Conservation (phyloP, 139 green algal species). For the Astrephomene gubernaculifera region DNA sequence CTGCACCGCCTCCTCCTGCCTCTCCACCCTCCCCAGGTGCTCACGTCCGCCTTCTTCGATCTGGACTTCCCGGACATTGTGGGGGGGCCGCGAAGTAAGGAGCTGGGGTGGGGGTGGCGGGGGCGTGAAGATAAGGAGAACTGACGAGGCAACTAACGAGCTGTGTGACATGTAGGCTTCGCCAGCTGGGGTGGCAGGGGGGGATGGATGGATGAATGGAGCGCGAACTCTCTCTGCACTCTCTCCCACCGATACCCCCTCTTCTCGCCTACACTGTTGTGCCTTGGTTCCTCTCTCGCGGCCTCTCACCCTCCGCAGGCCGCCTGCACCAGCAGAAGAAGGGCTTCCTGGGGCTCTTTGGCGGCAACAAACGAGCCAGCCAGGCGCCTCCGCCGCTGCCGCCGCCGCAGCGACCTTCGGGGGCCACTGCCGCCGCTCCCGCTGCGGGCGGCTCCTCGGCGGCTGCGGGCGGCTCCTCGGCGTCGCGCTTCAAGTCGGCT, state of each 20-base stretch:
- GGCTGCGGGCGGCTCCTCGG: background rate
- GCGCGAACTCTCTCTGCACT: too few species aligned
- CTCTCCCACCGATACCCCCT: too few species aligned
- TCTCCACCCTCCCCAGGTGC: conserved; percentile 22
- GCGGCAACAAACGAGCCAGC: conserved; percentile 29
- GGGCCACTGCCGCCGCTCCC: background rate
- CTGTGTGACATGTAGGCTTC: too few species aligned
- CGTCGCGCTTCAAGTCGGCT: conserved; percentile 11
- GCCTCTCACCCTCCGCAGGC: background rate
- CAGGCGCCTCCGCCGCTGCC: background rate
- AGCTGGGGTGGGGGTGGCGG: background rate
- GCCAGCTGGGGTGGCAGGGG: too few species aligned
- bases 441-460: background rate
- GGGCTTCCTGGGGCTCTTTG: conserved; percentile 29
- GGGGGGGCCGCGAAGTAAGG: conserved; percentile 35
- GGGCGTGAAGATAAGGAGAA: too few species aligned
- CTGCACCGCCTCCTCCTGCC: background rate
- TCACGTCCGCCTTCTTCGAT: conserved; percentile 53
- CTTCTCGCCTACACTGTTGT: too few species aligned
- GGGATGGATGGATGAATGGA: too few species aligned
- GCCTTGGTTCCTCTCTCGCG: too few species aligned
- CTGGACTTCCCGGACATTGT: conserved; percentile 56
- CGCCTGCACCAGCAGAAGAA: conserved; percentile 38
- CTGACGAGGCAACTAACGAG: too few species aligned
- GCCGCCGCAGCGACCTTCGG: conserved; percentile 8